Conservation (phyloP, 2,329 filamentous ascomycete species). For the Achaetomium macrosporum region DNA sequence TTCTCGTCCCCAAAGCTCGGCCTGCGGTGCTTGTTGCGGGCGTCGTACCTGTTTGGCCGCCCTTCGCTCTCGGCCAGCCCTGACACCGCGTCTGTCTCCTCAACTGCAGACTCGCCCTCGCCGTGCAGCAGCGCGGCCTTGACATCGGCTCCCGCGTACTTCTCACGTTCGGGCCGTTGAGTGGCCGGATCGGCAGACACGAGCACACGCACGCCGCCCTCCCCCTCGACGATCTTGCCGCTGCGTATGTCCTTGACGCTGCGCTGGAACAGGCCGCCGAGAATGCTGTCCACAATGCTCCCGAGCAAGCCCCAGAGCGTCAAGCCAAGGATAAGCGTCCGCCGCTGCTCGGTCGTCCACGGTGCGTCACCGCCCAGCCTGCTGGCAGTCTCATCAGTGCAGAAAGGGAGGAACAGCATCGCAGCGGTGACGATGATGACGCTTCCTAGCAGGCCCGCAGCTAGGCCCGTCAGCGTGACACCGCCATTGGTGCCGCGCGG, state of each 20-base stretch:
- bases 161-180: conserved; percentile 18
- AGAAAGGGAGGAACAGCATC: conserved; percentile 64
- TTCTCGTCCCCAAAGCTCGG: conserved; percentile 49
- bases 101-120: conserved; percentile 40
- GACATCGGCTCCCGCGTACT: conserved; percentile 32
- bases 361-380: conserved; percentile 39
- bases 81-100: conserved; percentile 31
- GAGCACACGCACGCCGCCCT: conserved; percentile 59
- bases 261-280: conserved; percentile 79
- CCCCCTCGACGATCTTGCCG: conserved; percentile 85
- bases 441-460: conserved; percentile 68
- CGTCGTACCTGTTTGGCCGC: conserved; percentile 39
- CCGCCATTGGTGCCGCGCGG: conserved; percentile 92
- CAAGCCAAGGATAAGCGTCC: conserved; percentile 49
- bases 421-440: conserved; percentile 63
- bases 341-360: conserved; percentile 45
- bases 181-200: conserved; percentile 35
- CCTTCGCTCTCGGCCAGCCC: conserved; percentile 35
- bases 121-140: conserved; percentile 39
- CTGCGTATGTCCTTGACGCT: conserved; percentile 78
- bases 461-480: conserved; percentile 68
- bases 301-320: conserved; percentile 70
- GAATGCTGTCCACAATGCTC: conserved; percentile 77
- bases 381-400: conserved; percentile 38
- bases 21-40: conserved; percentile 44